These are phyloP conservation scores for Fusarium sp. DNA, from an alignment of 2,329 filamentous ascomycete genomes.

Conservation along the genomic window DNA sequence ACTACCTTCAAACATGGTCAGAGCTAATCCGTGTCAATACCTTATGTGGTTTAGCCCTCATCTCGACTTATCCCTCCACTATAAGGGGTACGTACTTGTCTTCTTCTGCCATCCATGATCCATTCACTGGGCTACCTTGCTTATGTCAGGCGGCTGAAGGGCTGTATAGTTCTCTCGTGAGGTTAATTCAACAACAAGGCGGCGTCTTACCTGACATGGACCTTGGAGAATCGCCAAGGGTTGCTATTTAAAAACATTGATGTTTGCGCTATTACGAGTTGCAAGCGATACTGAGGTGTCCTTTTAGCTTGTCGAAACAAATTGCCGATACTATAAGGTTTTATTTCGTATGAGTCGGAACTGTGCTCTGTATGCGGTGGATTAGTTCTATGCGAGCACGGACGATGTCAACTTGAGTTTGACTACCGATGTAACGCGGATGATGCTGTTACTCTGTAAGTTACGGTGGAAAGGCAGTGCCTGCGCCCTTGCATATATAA, in stretches of 20 bases:
- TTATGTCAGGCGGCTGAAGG: neutral
- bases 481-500: neutral
- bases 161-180: neutral
- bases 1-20: slow-evolving; percentile 33
- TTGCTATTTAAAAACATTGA: slow-evolving; percentile 1
- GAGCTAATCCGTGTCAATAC: slow-evolving; percentile 20
- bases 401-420: slow-evolving; percentile 5
- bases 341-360: neutral
- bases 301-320: slow-evolving; percentile 20
- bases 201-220: neutral
- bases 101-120: neutral
- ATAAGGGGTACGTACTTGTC: neutral
- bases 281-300: neutral
- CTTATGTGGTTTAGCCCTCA: slow-evolving; percentile 26
- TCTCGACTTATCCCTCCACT: slow-evolving; percentile 3
- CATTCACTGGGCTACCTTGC: neutral
- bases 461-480: neutral
- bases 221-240: neutral
- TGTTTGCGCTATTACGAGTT: slow-evolving; percentile 5
- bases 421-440: neutral
- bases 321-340: slow-evolving; percentile 16
- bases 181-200: neutral
- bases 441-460: neutral
- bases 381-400: slow-evolving; percentile 4
- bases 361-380: neutral